A percentile compares a stretch with the other conserved stretches of the same genome.
Conservation (phyloP, 2,329 filamentous ascomycete genomes). For the Fusarium sp. region DNA sequence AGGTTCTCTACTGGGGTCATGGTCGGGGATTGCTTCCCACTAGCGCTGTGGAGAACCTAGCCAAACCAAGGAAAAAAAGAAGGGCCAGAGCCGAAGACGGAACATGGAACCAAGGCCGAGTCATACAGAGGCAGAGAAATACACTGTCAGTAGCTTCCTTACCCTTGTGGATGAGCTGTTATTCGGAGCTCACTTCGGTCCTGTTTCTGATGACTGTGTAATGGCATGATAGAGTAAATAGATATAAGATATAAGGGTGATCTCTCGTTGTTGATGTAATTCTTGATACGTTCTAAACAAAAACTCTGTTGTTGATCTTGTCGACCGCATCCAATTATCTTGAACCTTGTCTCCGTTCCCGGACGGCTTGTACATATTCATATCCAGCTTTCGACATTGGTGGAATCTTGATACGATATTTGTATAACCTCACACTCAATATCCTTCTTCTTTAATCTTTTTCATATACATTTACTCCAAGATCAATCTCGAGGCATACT, state of each 20-base stretch:
- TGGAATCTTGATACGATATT: neutral
- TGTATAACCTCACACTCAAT: neutral
- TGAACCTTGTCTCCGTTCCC: constrained; percentile 24
- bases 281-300: neutral
- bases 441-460: neutral
- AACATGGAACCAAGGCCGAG: constrained; percentile 32
- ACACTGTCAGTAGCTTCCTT: neutral
- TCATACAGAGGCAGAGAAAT: constrained; percentile 26
- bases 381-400: constrained; percentile 3
- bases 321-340: constrained; percentile 16
- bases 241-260: constrained; percentile 15
- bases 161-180: constrained; percentile 21
- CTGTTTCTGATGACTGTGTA: constrained; percentile 9
- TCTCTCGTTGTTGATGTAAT: neutral
- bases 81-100: constrained; percentile 41
- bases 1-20: neutral
- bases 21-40: neutral
- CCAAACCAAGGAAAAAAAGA: neutral
- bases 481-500: neutral
- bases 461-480: neutral
- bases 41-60: constrained; percentile 9
- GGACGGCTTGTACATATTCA: constrained; percentile 8
- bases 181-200: constrained; percentile 28
- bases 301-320: neutral
- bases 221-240: neutral